Conservation (phyloP, 306 rosid species). For the Elaeagnus macrophylla region DNA sequence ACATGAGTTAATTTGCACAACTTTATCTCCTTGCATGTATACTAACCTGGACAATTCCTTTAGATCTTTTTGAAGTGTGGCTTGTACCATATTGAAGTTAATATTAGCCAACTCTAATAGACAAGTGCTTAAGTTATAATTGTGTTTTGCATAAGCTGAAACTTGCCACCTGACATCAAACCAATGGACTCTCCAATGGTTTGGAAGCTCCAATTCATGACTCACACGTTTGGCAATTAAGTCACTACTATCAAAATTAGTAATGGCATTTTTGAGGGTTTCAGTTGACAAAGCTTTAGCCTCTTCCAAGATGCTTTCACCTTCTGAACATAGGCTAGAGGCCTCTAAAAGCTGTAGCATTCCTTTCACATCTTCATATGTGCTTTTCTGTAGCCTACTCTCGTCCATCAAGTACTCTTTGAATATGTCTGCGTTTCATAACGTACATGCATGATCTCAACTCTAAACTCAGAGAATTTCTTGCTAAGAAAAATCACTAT, state of each 20-base stretch:
- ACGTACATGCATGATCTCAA: neutral
- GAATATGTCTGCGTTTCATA: slow-evolving; percentile 22
- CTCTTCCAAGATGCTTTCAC: slow-evolving; percentile 28
- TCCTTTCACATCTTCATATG: slow-evolving; percentile 1
- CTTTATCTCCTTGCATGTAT: neutral
- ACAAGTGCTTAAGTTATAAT: neutral
- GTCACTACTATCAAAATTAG: neutral
- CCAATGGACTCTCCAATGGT: slow-evolving; percentile 55
- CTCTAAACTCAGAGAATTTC: neutral
- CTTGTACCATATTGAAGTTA: slow-evolving; percentile 39
- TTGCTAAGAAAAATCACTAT: neutral
- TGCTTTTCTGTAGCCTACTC: neutral
- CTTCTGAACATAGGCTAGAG: slow-evolving; percentile 34
- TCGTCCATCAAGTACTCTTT: slow-evolving; percentile 20
- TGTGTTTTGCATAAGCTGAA: slow-evolving; percentile 7
- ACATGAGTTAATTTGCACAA: too few relatives aligned
- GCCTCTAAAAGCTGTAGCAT: slow-evolving; percentile 30
- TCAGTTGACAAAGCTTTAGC: slow-evolving; percentile 7
- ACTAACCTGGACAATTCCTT: slow-evolving; percentile 37
- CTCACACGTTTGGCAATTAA: slow-evolving; percentile 11
- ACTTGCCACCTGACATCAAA: slow-evolving; percentile 50
- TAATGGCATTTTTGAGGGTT: slow-evolving; percentile 14
- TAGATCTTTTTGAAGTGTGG: slow-evolving; percentile 39
- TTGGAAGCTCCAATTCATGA: slow-evolving; percentile 43
- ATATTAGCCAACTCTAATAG: slow-evolving; percentile 42